These are phyloP conservation scores for Evernia prunastri DNA, from an alignment of 495 filamentous ascomycete genomes.

Conservation along the genomic window DNA sequence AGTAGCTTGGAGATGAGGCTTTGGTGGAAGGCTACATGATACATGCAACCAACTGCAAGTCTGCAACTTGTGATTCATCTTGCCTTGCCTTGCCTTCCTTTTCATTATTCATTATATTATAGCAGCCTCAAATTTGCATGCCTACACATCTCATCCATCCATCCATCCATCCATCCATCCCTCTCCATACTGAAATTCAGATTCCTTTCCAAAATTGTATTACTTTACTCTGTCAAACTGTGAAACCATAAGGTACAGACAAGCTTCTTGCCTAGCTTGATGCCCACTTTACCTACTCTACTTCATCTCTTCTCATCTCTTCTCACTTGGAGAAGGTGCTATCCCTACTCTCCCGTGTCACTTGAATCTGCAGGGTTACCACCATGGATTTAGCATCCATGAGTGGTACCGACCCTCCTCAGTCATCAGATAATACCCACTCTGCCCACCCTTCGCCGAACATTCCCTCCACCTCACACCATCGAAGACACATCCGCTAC, in stretches of 20 bases:
- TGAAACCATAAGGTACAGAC: too few species aligned
- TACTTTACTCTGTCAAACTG: neutral
- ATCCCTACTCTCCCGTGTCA: neutral
- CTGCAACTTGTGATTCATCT: too few species aligned
- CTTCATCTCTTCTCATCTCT: neutral
- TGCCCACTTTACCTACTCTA: neutral
- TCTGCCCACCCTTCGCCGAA: conserved; percentile 6
- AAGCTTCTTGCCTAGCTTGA: neutral
- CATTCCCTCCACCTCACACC: conserved; percentile 2
- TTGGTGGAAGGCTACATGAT: too few species aligned
- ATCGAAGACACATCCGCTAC: conserved; percentile 19
- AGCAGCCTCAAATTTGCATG: too few species aligned
- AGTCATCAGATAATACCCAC: conserved; percentile 1
- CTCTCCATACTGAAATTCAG: too few species aligned
- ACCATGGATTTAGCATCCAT: conserved; percentile 16
- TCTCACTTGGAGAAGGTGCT: neutral
- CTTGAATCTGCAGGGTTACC: neutral
- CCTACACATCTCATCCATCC: too few species aligned
- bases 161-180: too few species aligned
- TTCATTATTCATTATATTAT: too few species aligned
- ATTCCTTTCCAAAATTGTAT: too few species aligned
- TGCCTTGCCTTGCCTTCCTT: too few species aligned
- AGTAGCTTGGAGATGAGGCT: too few species aligned
- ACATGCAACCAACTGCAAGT: too few species aligned
- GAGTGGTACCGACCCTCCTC: conserved; percentile 12